A percentile compares a stretch with the other conserved stretches of the same genome.
Evolutionary conservation across 2,329 filamentous ascomycete genomes (phyloP).

Genomic region (Kalmusia sp.): DNA sequence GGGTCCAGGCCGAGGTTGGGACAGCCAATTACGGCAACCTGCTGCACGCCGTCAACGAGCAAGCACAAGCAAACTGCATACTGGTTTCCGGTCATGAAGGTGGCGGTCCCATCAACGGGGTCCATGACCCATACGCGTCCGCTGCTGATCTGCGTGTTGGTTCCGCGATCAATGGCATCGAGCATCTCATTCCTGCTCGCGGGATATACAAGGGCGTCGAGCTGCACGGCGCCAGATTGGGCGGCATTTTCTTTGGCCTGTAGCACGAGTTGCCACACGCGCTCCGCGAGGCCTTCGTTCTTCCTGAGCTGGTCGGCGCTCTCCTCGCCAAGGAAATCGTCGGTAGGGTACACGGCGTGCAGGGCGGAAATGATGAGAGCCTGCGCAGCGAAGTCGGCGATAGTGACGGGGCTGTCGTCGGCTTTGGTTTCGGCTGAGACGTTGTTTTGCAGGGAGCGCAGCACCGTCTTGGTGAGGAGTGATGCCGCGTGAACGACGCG

Average conservation of each 20-base stretch:
- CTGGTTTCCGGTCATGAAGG: conserved; percentile 67
- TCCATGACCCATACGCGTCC: conserved; percentile 67
- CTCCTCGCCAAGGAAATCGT: conserved; percentile 69
- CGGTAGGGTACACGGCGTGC: conserved; percentile 60
- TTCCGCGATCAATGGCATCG: conserved; percentile 66
- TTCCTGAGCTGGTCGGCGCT: conserved; percentile 60
- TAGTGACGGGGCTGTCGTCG: conserved; percentile 67
- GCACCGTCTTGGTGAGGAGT: conserved; percentile 63
- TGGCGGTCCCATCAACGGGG: conserved; percentile 69
- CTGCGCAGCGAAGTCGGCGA: conserved; percentile 70
- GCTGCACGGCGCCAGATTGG: conserved; percentile 33
- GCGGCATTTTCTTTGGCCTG: conserved; percentile 32
- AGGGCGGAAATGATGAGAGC: conserved; percentile 66
- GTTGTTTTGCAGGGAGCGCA: conserved; percentile 55
- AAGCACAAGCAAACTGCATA: conserved; percentile 68
- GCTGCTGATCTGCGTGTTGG: conserved; percentile 53
- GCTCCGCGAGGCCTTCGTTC: conserved; percentile 56
- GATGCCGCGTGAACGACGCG: conserved; percentile 62
- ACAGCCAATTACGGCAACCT: conserved; percentile 66
- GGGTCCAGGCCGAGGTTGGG: conserved; percentile 63
- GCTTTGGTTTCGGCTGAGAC: conserved; percentile 61
- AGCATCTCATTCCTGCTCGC: conserved; percentile 63
- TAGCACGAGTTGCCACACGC: conserved; percentile 64
- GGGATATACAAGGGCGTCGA: conserved; percentile 43
- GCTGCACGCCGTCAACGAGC: conserved; percentile 63